Conservation (phyloP, 2,329 filamentous ascomycete genomes). For the Pyrenophora tritici-repentis region DNA sequence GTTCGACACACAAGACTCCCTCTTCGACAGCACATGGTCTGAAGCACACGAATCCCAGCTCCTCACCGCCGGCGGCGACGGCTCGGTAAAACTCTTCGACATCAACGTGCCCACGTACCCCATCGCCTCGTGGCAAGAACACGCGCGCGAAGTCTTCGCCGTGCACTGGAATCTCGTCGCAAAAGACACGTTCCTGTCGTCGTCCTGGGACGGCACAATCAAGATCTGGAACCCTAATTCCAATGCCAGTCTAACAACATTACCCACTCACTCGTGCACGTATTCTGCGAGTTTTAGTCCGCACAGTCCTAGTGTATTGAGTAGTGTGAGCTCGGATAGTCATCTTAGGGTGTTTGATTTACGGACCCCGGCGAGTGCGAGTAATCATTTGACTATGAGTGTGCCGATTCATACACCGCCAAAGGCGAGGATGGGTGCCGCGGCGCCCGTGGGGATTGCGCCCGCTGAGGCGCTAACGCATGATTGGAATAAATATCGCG, state of each 20-base stretch:
- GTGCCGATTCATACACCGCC: constrained; percentile 80
- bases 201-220: constrained; percentile 94
- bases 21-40: constrained; percentile 94
- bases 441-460: constrained; percentile 52
- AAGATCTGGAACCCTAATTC: constrained; percentile 92
- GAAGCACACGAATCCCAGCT: constrained; percentile 96
- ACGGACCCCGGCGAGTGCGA: constrained; percentile 80
- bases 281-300: constrained; percentile 93
- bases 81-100: constrained; percentile 93
- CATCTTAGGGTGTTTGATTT: constrained; percentile 91
- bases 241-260: constrained; percentile 74
- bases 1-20: constrained; percentile 95
- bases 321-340: constrained; percentile 85
- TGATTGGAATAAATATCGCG: constrained; percentile 98
- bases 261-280: constrained; percentile 91
- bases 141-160: constrained; percentile 89
- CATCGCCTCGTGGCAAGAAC: constrained; percentile 89
- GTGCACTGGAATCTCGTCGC: constrained; percentile 90
- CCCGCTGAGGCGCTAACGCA: constrained; percentile 88
- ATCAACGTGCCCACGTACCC: constrained; percentile 80
- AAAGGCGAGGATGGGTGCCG: constrained; percentile 54
- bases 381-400: constrained; percentile 82
- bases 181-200: constrained; percentile 88
- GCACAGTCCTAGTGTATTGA: constrained; percentile 82
- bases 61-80: constrained; percentile 86